Evolutionary conservation across 148 eudicot genomes (phyloP).

Genomic region (Arbutus unedo): DNA sequence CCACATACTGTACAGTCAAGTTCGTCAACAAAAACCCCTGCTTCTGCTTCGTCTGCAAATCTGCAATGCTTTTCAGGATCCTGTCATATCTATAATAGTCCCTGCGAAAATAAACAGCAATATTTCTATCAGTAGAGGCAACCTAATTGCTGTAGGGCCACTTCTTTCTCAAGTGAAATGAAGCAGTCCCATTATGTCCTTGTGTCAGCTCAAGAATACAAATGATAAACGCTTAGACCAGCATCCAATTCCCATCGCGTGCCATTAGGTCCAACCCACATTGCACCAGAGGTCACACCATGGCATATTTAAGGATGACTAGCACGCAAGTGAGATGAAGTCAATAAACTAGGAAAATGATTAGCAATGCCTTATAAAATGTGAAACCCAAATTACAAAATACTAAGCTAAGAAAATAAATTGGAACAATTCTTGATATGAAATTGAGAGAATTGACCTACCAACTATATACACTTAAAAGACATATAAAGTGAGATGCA

Average conservation of each 20-base stretch:
- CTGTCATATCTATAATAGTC: background rate
- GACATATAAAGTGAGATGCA: background rate
- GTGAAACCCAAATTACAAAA: background rate
- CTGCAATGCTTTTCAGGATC: background rate
- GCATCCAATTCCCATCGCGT: background rate
- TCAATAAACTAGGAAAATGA: background rate
- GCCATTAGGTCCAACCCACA: background rate
- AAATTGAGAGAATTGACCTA: background rate
- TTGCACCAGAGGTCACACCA: background rate
- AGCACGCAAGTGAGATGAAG: background rate
- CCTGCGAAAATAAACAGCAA: background rate
- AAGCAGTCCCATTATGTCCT: background rate
- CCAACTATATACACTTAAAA: background rate
- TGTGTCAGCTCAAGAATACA: background rate
- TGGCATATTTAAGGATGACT: background rate
- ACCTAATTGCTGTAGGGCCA: background rate
- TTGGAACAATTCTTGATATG: background rate
- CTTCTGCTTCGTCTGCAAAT: background rate
- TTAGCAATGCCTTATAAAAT: background rate
- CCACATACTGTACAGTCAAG: background rate
- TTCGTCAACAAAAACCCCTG: background rate
- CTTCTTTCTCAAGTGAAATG: background rate
- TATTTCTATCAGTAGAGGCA: background rate
- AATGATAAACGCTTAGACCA: background rate
- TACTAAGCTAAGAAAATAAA: background rate